Evolutionary conservation across 352 stramenopile species (phyloP), one percentile per base, ranked within the genome.

Genomic region (Thraustotheca clavata): DNA sequence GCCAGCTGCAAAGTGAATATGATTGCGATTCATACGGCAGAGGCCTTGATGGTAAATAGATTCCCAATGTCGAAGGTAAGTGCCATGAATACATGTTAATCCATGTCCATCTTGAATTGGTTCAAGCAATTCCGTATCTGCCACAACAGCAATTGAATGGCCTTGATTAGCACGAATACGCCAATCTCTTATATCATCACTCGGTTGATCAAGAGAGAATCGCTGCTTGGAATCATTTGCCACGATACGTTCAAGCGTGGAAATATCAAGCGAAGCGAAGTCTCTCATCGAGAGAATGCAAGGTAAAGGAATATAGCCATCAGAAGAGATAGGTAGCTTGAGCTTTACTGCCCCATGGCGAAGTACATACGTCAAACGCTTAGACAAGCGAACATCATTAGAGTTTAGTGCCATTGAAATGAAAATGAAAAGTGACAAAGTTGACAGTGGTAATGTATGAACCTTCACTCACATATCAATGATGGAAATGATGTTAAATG

Each of bases 81-180:
- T 92, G 46, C 85, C 85, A 63, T 94, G 85, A 48, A 94, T 84
- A 59, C 83, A 94, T 2, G 59, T 31, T 16, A 92, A 41, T 22
- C 73, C 72, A 4, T 48, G 32, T 34, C 79, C 76, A 41, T 86
- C 73, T 18, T 52, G 29, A 27, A 94, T 59, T 1, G 79, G 83
- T 16, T 69, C 80, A 40, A 94, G 66, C n/a, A 92, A 75, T 62
- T 88, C 73, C 1, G 84, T 75, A 52, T 94, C 83, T 31, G 79
- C 63, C 3, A 94, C 83, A 31, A 79, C 40, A 60, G 76, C 52
- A 26, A 94, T 60, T 9, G 80, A 83, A 68, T 94, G 85, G 4
- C 85, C 85, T 59, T 94, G 85, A 67, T 91, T 92, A 8, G 85
- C 85, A 49, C 85, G 85, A 59, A 94, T 91, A 61, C 75, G 57